Evolutionary conservation across 768 basidiomycete species (phyloP).

Genomic region (Phanerochaete sordida): DNA sequence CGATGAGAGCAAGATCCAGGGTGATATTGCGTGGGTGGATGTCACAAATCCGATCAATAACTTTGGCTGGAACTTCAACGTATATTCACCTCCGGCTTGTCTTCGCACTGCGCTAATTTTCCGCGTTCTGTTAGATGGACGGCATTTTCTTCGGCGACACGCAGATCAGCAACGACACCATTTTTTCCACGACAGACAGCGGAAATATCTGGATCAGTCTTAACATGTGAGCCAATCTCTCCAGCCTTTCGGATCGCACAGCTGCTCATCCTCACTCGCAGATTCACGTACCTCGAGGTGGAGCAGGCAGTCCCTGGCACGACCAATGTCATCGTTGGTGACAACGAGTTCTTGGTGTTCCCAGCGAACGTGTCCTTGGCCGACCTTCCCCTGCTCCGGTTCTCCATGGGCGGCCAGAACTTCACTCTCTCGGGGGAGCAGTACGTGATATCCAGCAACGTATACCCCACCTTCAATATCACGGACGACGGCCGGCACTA

Average conservation of each 20-base stretch:
- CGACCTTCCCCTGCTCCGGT: not conserved
- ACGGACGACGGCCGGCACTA: constrained; percentile 3
- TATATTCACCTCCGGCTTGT: not conserved
- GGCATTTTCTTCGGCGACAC: not conserved
- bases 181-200: not conserved
- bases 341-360: not conserved
- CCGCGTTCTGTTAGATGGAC: not conserved
- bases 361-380: not conserved
- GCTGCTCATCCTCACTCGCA: not conserved
- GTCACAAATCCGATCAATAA: not conserved
- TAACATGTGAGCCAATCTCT: not conserved
- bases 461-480: constrained; percentile 2
- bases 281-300: not conserved
- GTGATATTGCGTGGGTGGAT: constrained; percentile 3
- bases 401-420: not conserved
- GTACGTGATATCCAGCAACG: not conserved
- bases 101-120: not conserved
- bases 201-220: not conserved
- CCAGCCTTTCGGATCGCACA: not conserved
- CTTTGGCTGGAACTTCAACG: constrained; percentile 3
- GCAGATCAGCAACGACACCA: not conserved
- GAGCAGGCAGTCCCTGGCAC: not conserved
- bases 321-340: too few species aligned
- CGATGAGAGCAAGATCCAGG: constrained; percentile 4
- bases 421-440: not conserved